Base-by-base conservation (phyloP, 495 filamentous ascomycete genomes). In the Cercophora scortea region DNA sequence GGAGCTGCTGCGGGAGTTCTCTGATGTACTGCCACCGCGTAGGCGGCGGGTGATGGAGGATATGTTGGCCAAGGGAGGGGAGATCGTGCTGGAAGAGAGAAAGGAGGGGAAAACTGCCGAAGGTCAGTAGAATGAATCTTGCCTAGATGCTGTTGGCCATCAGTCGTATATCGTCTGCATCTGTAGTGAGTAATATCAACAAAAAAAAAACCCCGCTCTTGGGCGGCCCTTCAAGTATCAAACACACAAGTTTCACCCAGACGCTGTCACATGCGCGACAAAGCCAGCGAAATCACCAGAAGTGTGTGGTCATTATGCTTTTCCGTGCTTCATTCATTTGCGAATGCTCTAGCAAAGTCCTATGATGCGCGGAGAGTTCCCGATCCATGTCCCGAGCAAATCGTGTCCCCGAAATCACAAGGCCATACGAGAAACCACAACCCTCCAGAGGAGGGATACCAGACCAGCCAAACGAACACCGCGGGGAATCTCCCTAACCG, bases 1-100 rank as follows among this genome's bases (percentile, higher is more conserved):
- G 39, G 79, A 82, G 55, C 54, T 89, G 33, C 52, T 86, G 52
- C 73, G 71, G 57, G 71, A 72, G 54, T 71, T 75, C 58, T 58
- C 71, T 0, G 63, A 65, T 5, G 55, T 71, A 9, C 55, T 79
- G 59, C 56, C 69, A 16, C 40, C 61, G 7, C 48, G 64, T 45
- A 61, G 63, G 34, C 57, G 58, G 49, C 54, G 53, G 35, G 48
- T 70, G 19, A 66, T 74, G 40, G 60, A 68, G 44, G 65, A 64
- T 35, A 34, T 75, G 47, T 49, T 78, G 42, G 56, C 48, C 52
- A 55, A 57, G 45, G 72, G 71, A 1, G 61, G 61, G 1, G 65
- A 66, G 60, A 16, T 71, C 39, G 42, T 73, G 1, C 51, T 58
- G n/a, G 40, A 53, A 15, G 60, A 69, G 8, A 56, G 65, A 43